Evolutionary conservation across 371 early-diverging fungal species (phyloP), one percentile per base, ranked within the genome.

Genomic region (Rhizopus delemar): DNA sequence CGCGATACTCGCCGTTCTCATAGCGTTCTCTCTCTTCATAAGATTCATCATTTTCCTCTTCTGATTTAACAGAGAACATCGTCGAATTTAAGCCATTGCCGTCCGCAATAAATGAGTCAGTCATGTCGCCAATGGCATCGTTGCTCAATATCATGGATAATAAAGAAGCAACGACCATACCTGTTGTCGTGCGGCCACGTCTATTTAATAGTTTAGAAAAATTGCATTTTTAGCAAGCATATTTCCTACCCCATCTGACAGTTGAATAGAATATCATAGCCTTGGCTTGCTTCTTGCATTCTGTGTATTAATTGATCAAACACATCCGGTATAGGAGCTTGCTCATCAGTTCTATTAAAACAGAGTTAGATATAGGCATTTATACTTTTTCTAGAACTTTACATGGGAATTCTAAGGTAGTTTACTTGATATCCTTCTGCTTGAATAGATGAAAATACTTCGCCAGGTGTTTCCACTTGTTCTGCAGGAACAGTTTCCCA

Each of bases 181-280:
- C 91, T 6, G 90, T 89, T 0, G 90, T 92, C 2, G 92, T 92
- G 13, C 92, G 77, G 5, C 92, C 92, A 32, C 90, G 90, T 6
- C 86, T 83, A 66, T 34, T 32, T 13, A 5, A 43, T 5, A 43
- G 11, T n/a, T n/a, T 43, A 43, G 15, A 5, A 43, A 43, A 43
- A 43, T 22, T 22, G 22, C 22, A 22, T 22, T 22, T 22, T 22
- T 22, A 22, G 22, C 22, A 22, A 22, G 22, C 22, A 22, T 22
- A 3, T 32, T 9, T 12, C 50, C 56, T 64, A 80, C 80, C 90
- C 90, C 90, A 90, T 90, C 64, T 90, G 90, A 63, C 90, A 90
- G 52, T 89, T 89, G 66, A 88, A 90, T 28, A 90, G 57, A 7
- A 81, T 67, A 48, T 83, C 82, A n/a, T 72, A 62, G 7, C 68